phyloP scores from a whole-genome alignment of 192 early-diverging fungal species.

The Backusella parvicylindrica region DNA sequence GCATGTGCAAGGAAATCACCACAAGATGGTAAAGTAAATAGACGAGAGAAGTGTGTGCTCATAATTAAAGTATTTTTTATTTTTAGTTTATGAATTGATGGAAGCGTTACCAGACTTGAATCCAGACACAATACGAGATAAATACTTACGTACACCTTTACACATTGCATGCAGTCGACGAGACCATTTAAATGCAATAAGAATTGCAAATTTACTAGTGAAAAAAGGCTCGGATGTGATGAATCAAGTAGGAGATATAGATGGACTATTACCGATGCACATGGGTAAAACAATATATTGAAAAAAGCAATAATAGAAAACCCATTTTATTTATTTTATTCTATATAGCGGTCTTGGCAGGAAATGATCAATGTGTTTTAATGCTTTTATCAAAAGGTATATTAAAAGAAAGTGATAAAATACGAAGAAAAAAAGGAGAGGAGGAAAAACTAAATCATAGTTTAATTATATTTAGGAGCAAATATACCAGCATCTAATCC shows the following conservation, averaged over 20 bases:
- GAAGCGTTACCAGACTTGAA: constrained; percentile 16
- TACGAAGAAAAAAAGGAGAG: neutral
- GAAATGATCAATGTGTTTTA: constrained; percentile 33
- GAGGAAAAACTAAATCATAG: neutral
- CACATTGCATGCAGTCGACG: constrained; percentile 32
- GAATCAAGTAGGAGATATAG: constrained; percentile 35
- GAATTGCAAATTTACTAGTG: constrained; percentile 23
- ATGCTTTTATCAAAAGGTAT: constrained; percentile 24
- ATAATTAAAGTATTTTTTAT: neutral
- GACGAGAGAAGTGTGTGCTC: neutral
- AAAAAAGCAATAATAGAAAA: neutral
- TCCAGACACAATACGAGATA: constrained; percentile 32
- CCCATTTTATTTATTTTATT: neutral
- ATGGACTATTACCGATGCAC: constrained; percentile 35
- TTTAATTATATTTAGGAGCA: constrained; percentile 10
- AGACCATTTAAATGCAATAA: constrained; percentile 24
- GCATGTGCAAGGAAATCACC: constrained; percentile 19
- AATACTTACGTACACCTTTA: constrained; percentile 33
- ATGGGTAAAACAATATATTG: constrained; percentile 13
- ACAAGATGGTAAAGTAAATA: constrained; percentile 10
- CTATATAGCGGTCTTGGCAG: constrained; percentile 31
- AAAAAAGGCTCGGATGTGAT: constrained; percentile 28
- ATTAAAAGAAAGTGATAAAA: neutral
- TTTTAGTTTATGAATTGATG: constrained; percentile 12
- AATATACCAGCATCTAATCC: constrained; percentile 36